Conservation (phyloP, 148 eudicot genomes). For the Silene conica region DNA sequence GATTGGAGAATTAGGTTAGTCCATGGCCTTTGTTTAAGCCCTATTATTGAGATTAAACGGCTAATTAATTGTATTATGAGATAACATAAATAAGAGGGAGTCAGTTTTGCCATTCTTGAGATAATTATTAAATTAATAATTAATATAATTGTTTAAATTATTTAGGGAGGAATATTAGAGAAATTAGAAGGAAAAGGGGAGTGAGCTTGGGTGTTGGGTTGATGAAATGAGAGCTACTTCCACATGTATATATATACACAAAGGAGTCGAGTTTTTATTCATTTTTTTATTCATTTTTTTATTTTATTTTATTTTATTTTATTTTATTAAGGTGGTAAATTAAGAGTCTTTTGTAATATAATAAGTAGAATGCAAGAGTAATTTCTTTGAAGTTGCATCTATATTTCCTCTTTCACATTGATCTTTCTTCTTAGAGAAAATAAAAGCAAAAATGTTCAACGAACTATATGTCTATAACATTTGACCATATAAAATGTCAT, state of each 20-base stretch:
- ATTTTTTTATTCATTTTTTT: too few species aligned
- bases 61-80: conserved; percentile 27
- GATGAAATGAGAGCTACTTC: conserved; percentile 2
- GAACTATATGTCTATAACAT: too few species aligned
- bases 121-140: too few species aligned
- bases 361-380: not conserved
- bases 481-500: too few species aligned
- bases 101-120: conserved; percentile 27
- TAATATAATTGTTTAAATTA: not conserved
- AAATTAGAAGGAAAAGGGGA: not conserved
- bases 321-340: not conserved
- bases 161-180: not conserved
- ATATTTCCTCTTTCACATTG: conserved; percentile 6
- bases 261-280: not conserved
- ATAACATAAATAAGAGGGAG: conserved; percentile 24
- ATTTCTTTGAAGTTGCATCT: conserved; percentile 6
- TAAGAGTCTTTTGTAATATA: not conserved
- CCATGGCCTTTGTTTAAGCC: conserved; percentile 30
- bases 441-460: too few species aligned
- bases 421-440: not conserved
- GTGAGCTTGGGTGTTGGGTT: not conserved
- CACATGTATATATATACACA: conserved; percentile 1
- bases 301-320: too few species aligned
- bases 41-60: conserved; percentile 28
- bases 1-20: conserved; percentile 25